Evolutionary conservation across 257 asterid genomes (phyloP).

Genomic region (Nicotiana otophora): DNA sequence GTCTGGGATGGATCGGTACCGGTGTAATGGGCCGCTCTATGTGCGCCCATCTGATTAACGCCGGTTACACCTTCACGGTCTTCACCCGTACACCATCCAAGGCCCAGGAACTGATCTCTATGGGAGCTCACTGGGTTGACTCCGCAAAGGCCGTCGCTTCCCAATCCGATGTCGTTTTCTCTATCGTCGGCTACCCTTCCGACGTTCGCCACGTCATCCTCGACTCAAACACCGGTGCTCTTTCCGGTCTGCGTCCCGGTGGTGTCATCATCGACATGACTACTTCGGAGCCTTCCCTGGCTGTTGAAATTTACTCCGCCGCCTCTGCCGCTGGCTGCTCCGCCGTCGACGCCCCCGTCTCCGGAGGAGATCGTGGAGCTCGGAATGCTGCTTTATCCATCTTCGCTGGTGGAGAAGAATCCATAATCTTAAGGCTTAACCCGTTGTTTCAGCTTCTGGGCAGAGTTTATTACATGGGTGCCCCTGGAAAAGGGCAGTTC

Average conservation of each 20-base stretch:
- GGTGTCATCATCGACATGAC: slow-evolving; percentile 81
- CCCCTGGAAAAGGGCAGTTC: slow-evolving; percentile 87
- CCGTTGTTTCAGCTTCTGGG: slow-evolving; percentile 36
- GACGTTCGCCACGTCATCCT: slow-evolving; percentile 50
- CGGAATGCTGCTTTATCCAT: slow-evolving; percentile 73
- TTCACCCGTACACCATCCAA: slow-evolving; percentile 84
- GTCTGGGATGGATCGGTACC: slow-evolving; percentile 86
- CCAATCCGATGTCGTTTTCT: slow-evolving; percentile 74
- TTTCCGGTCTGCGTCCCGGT: slow-evolving; percentile 59
- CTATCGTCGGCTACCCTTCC: slow-evolving; percentile 91
- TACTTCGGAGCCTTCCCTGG: slow-evolving; percentile 87
- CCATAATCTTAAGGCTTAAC: slow-evolving; percentile 18
- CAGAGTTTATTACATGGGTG: slow-evolving; percentile 78
- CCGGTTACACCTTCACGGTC: slow-evolving; percentile 73
- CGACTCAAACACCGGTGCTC: slow-evolving; percentile 52
- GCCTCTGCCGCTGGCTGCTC: slow-evolving; percentile 51
- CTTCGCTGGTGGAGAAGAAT: slow-evolving; percentile 79
- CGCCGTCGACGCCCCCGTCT: slow-evolving; percentile 81
- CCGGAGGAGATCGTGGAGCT: slow-evolving; percentile 92
- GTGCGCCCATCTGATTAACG: slow-evolving; percentile 83
- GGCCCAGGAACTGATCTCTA: slow-evolving; percentile 65
- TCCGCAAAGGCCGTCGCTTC: slow-evolving; percentile 79
- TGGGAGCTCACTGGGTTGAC: slow-evolving; percentile 78
- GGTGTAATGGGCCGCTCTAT: slow-evolving; percentile 92
- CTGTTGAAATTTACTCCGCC: slow-evolving; percentile 64